A percentile compares a stretch with the other conserved stretches of the same genome.
Evolutionary conservation across 2,329 filamentous ascomycete genomes (phyloP).

Genomic region (Mycosphaerelloides madeirae): DNA sequence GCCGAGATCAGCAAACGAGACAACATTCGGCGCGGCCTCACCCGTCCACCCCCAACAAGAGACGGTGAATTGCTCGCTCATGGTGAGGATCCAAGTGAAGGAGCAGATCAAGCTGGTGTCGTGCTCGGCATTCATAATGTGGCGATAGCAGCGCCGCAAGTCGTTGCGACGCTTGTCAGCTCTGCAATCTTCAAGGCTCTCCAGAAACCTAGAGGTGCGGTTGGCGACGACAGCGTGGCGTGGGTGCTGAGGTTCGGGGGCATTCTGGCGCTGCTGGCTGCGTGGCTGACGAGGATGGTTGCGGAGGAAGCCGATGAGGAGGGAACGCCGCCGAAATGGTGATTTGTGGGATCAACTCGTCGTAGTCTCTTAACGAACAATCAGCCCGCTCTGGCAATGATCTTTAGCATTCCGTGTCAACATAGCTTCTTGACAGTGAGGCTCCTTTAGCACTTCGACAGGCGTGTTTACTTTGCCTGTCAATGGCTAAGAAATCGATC

Average conservation of each 20-base stretch:
- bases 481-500: too few species aligned
- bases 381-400: too few species aligned
- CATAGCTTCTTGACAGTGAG: too few species aligned
- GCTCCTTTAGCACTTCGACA: too few species aligned
- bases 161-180: slow-evolving; percentile 79
- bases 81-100: slow-evolving; percentile 51
- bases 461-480: too few species aligned
- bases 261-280: slow-evolving; percentile 69
- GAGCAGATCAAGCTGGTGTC: slow-evolving; percentile 73
- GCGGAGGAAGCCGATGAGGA: slow-evolving; percentile 16
- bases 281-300: slow-evolving; percentile 32
- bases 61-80: slow-evolving; percentile 36
- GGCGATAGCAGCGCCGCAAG: slow-evolving; percentile 84
- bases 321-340: slow-evolving; percentile 2
- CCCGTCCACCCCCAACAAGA: slow-evolving; percentile 35
- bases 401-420: too few species aligned
- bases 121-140: slow-evolving; percentile 96
- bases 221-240: slow-evolving; percentile 80
- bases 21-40: slow-evolving; percentile 54
- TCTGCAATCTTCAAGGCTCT: slow-evolving; percentile 77
- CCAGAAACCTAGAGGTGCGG: slow-evolving; percentile 79
- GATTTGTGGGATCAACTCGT: too few species aligned
- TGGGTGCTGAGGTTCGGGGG: slow-evolving; percentile 85
- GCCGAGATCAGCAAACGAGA: slow-evolving; percentile 85
- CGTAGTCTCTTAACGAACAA: too few species aligned